These are phyloP conservation scores for Chloris gayana DNA, from an alignment of 176 grass and related monocot species.

Conservation along the genomic window DNA sequence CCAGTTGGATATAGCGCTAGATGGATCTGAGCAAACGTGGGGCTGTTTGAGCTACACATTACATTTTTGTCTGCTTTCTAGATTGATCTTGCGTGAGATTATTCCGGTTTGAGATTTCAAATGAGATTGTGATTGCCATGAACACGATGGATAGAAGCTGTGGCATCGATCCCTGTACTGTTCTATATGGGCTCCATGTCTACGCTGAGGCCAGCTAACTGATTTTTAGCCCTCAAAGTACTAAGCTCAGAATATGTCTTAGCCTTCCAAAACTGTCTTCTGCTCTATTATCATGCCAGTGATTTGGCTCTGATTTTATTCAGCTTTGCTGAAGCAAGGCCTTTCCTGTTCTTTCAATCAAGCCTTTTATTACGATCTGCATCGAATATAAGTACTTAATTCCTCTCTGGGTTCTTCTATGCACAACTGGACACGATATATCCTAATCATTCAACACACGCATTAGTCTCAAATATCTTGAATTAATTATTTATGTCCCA, in stretches of 20 bases:
- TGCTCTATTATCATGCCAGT: background rate
- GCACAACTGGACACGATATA: background rate
- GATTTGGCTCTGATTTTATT: slow-evolving; percentile 6
- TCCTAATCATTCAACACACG: background rate
- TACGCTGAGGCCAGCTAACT: background rate
- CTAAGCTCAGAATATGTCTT: background rate
- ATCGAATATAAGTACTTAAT: slow-evolving; percentile 23
- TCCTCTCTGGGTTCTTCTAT: background rate
- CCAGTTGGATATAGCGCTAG: background rate
- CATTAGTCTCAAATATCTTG: background rate
- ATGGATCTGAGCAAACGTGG: slow-evolving; percentile 1
- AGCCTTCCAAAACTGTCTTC: background rate
- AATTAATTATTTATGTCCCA: background rate
- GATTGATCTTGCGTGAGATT: background rate
- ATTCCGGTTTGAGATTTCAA: background rate
- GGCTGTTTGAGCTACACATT: background rate
- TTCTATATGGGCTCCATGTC: background rate
- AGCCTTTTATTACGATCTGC: background rate
- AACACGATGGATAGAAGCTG: background rate
- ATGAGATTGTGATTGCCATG: slow-evolving; percentile 1
- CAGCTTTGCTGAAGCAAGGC: background rate
- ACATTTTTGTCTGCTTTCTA: background rate
- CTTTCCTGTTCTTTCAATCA: background rate
- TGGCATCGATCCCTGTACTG: background rate
- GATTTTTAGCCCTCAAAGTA: slow-evolving; percentile 6